These are phyloP conservation scores for Xerocomus brunneocitrinus DNA, from an alignment of 768 basidiomycete species.

Conservation along the genomic window DNA sequence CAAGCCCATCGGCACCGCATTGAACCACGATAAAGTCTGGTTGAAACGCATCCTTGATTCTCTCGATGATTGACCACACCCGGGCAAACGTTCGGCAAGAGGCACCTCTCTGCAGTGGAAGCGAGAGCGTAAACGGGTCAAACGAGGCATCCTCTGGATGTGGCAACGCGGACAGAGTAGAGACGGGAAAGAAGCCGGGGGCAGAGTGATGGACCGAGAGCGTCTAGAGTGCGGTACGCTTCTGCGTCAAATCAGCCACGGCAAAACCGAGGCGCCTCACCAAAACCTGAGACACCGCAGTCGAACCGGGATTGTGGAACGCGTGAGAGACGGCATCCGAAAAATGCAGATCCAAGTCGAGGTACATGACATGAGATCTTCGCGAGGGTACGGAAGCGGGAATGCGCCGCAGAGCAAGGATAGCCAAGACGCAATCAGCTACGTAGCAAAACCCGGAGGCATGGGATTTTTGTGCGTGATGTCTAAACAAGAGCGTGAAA, in stretches of 20 bases:
- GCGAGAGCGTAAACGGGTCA: constrained; percentile 69
- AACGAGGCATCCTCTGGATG: constrained; percentile 28
- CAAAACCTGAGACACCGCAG: constrained; percentile 41
- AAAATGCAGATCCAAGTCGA: constrained; percentile 91
- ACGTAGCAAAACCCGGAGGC: constrained; percentile 95
- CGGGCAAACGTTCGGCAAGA: constrained; percentile 55
- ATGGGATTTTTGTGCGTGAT: constrained; percentile 73
- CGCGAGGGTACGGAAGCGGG: constrained; percentile 20
- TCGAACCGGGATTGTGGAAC: constrained; percentile 44
- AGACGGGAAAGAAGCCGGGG: constrained; percentile 79
- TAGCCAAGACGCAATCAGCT: constrained; percentile 80
- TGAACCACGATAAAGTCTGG: constrained; percentile 83
- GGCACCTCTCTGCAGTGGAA: constrained; percentile 75
- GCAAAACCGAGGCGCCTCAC: constrained; percentile 29
- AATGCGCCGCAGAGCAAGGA: constrained; percentile 60
- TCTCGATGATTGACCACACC: constrained; percentile 63
- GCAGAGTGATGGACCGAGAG: constrained; percentile 82
- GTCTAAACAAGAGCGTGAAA: constrained; percentile 39
- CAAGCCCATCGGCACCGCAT: constrained; percentile 83
- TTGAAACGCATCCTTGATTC: constrained; percentile 51
- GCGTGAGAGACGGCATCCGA: constrained; percentile 85
- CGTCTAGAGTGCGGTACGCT: constrained; percentile 39
- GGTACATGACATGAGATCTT: constrained; percentile 73
- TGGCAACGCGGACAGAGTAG: constrained; percentile 47
- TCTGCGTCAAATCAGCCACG: not conserved